phyloP scores from a whole-genome alignment of 345 rosid species.

The Dipteronia dyeriana region DNA sequence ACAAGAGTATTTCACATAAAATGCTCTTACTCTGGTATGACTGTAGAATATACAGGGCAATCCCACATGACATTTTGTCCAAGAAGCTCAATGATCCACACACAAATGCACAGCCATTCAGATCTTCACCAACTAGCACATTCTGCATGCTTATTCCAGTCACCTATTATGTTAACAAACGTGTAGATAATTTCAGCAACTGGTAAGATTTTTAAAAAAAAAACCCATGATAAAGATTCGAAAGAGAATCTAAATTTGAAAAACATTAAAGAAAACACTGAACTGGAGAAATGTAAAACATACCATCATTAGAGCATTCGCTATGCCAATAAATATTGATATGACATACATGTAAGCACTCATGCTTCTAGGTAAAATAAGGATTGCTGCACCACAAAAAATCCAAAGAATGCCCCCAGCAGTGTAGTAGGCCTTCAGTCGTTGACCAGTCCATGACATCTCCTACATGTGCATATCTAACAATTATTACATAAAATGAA shows the following conservation, averaged over 20 bases:
- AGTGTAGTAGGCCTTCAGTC: slow-evolving; percentile 79
- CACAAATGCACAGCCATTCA: slow-evolving; percentile 92
- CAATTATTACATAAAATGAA: slow-evolving; percentile 9
- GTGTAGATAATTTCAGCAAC: not conserved
- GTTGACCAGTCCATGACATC: slow-evolving; percentile 80
- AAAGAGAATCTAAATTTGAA: too few species aligned
- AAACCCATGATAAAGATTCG: too few species aligned
- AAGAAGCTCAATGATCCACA: slow-evolving; percentile 93
- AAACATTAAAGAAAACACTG: not conserved
- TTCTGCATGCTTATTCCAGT: slow-evolving; percentile 95
- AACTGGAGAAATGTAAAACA: slow-evolving; percentile 3
- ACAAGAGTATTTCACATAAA: slow-evolving; percentile 4
- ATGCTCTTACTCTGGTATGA: slow-evolving; percentile 77
- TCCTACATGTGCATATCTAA: slow-evolving; percentile 42
- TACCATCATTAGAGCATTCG: slow-evolving; percentile 89
- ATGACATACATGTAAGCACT: slow-evolving; percentile 60
- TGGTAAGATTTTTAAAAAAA: too few species aligned
- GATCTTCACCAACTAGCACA: slow-evolving; percentile 74
- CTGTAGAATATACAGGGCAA: slow-evolving; percentile 80
- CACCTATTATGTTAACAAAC: slow-evolving; percentile 43
- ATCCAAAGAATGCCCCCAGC: slow-evolving; percentile 92
- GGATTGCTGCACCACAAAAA: slow-evolving; percentile 64
- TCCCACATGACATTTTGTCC: slow-evolving; percentile 93
- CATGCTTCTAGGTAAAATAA: slow-evolving; percentile 65
- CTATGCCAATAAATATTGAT: slow-evolving; percentile 74